Conservation (phyloP, 2,329 filamentous ascomycete species). For the Fusarium xyrophilum region DNA sequence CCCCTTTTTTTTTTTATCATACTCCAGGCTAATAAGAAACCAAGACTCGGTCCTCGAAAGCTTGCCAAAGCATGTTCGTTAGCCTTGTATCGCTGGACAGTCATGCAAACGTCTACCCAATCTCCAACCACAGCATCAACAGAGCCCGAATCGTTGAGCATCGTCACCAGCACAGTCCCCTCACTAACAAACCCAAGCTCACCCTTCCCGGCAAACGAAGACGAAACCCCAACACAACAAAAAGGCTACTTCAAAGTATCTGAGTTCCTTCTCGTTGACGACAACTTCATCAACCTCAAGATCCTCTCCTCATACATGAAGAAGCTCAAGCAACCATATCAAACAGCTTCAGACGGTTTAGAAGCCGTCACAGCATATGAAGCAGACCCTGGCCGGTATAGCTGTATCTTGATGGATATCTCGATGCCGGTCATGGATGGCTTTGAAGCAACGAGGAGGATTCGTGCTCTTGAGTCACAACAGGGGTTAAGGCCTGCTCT, state of each 20-base stretch:
- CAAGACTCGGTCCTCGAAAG: slow-evolving; percentile 49
- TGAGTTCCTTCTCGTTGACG: slow-evolving; percentile 50
- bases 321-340: slow-evolving; percentile 43
- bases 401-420: slow-evolving; percentile 55
- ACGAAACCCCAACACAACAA: slow-evolving; percentile 9
- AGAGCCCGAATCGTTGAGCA: not conserved
- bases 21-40: not conserved
- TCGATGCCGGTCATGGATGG: slow-evolving; percentile 66
- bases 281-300: slow-evolving; percentile 51
- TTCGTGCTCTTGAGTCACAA: slow-evolving; percentile 57
- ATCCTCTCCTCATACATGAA: slow-evolving; percentile 47
- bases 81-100: slow-evolving; percentile 41
- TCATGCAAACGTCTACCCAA: slow-evolving; percentile 3
- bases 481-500: slow-evolving; percentile 50
- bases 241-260: slow-evolving; percentile 1
- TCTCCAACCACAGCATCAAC: not conserved
- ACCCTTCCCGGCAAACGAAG: slow-evolving; percentile 12
- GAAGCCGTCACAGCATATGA: slow-evolving; percentile 45
- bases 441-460: slow-evolving; percentile 57
- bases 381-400: slow-evolving; percentile 33
- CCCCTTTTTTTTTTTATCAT: no score
- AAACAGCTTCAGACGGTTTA: slow-evolving; percentile 46
- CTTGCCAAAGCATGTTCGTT: slow-evolving; percentile 45
- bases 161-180: not conserved
- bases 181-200: not conserved